Conservation (phyloP, 768 basidiomycete genomes). For the Vishniacozyma victoriae region DNA sequence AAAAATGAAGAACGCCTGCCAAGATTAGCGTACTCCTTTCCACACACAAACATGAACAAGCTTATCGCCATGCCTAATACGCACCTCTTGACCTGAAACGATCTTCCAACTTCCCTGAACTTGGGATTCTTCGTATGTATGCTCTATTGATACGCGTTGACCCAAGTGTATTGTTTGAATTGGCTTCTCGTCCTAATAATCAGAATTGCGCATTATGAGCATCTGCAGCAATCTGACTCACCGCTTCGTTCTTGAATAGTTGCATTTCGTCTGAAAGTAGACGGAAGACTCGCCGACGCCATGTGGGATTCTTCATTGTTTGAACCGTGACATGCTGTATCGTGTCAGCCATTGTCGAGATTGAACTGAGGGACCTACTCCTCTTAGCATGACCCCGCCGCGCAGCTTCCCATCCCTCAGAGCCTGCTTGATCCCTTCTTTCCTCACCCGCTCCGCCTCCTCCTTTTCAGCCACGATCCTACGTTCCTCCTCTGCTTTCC, state of each 20-base stretch:
- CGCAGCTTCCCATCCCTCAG: conserved; percentile 14
- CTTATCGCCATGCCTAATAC: background rate
- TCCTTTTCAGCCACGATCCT: too few species aligned
- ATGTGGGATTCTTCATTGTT: conserved; percentile 24
- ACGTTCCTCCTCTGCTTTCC: conserved; percentile 4
- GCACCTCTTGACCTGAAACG: conserved; percentile 25
- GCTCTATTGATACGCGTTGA: conserved; percentile 5
- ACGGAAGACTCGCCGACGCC: conserved; percentile 35
- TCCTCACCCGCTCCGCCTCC: conserved; percentile 11
- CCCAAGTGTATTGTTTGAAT: conserved; percentile 28
- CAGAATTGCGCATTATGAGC: background rate
- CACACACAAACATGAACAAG: background rate
- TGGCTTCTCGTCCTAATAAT: conserved; percentile 23
- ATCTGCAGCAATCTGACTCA: conserved; percentile 9
- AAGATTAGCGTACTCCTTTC: too few species aligned
- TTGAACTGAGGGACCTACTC: conserved; percentile 20
- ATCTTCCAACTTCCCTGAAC: conserved; percentile 41
- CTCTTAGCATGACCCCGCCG: conserved; percentile 32
- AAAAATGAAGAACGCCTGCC: conserved; percentile 36
- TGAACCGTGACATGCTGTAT: conserved; percentile 39
- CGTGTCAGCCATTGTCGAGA: background rate
- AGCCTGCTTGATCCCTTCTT: conserved; percentile 9
- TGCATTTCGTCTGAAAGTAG: conserved; percentile 18
- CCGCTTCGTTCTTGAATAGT: conserved; percentile 33
- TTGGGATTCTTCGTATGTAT: conserved; percentile 36